Conservation (phyloP, 495 filamentous ascomycete genomes). For the Aspergillus leporis region DNA sequence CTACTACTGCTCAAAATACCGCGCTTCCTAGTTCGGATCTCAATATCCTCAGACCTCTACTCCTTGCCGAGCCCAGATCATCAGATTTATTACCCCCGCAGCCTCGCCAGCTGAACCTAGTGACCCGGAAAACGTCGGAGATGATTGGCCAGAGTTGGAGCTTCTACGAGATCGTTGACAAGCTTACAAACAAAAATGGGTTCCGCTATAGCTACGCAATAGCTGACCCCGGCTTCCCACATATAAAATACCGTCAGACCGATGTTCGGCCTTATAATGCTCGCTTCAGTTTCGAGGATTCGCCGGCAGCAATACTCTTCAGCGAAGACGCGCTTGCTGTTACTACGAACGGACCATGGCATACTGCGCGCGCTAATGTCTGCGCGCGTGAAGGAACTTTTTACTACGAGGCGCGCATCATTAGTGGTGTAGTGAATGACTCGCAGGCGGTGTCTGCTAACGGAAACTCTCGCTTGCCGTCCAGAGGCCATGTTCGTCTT, state of each 20-base stretch:
- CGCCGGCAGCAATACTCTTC: constrained; percentile 64
- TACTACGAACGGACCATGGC: constrained; percentile 47
- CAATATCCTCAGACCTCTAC: constrained; percentile 31
- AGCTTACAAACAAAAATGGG: constrained; percentile 86
- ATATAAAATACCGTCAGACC: constrained; percentile 85
- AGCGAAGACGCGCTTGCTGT: constrained; percentile 43
- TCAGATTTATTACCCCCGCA: constrained; percentile 44
- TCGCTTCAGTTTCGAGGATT: constrained; percentile 89
- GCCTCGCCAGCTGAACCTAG: constrained; percentile 43
- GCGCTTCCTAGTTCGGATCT: constrained; percentile 35
- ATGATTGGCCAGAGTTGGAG: constrained; percentile 41
- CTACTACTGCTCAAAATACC: constrained; percentile 31
- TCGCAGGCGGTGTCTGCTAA: constrained; percentile 25
- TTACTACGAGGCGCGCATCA: constrained; percentile 92
- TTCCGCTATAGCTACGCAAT: constrained; percentile 91
- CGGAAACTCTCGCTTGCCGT: constrained; percentile 32
- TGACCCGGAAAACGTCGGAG: constrained; percentile 36
- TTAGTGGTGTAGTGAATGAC: constrained; percentile 59
- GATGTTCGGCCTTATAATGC: constrained; percentile 79
- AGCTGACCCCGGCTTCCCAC: constrained; percentile 80
- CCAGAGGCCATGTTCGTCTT: constrained; percentile 79
- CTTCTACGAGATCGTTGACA: constrained; percentile 52
- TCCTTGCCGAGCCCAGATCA: constrained; percentile 37
- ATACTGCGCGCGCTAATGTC: constrained; percentile 74
- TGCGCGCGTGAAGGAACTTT: constrained; percentile 86